These are phyloP conservation scores for Extremus antarcticus DNA, from an alignment of 495 filamentous ascomycete genomes.

Conservation along the genomic window DNA sequence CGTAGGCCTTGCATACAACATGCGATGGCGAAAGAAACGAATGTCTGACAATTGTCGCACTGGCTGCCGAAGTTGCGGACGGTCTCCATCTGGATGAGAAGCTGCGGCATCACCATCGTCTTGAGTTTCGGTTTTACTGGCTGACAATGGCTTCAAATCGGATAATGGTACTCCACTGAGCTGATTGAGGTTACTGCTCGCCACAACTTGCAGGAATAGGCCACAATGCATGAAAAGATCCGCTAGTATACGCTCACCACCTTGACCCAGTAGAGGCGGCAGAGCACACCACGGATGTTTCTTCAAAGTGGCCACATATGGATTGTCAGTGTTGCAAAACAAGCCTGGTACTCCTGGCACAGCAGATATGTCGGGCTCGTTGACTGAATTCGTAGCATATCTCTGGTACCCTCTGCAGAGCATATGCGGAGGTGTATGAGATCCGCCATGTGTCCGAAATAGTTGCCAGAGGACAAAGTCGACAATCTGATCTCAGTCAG, in stretches of 20 bases:
- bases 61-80: too few species aligned
- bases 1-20: constrained; percentile 69
- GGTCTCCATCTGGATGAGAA: background rate
- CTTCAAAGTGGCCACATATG: constrained; percentile 59
- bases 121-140: background rate
- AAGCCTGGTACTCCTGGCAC: constrained; percentile 42
- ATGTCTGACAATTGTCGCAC: constrained; percentile 33
- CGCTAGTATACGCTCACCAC: constrained; percentile 74
- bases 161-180: constrained; percentile 47
- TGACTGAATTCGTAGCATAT: constrained; percentile 19
- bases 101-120: background rate
- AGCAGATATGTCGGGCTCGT: constrained; percentile 24
- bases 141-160: constrained; percentile 1
- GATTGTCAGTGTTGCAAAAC: constrained; percentile 51
- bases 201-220: constrained; percentile 57
- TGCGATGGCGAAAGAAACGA: constrained; percentile 67
- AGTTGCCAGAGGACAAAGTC: constrained; percentile 71
- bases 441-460: constrained; percentile 45
- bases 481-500: constrained; percentile 51
- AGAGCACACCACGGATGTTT: constrained; percentile 59
- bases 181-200: constrained; percentile 58
- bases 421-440: constrained; percentile 54
- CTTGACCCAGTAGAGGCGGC: constrained; percentile 57
- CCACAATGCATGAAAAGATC: constrained; percentile 67
- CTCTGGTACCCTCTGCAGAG: constrained; percentile 67